A percentile compares a stretch with the other conserved stretches of the same genome.
These are phyloP conservation scores for Cynara cardunculus DNA, from an alignment of 129 eudicot species.

Conservation along the genomic window DNA sequence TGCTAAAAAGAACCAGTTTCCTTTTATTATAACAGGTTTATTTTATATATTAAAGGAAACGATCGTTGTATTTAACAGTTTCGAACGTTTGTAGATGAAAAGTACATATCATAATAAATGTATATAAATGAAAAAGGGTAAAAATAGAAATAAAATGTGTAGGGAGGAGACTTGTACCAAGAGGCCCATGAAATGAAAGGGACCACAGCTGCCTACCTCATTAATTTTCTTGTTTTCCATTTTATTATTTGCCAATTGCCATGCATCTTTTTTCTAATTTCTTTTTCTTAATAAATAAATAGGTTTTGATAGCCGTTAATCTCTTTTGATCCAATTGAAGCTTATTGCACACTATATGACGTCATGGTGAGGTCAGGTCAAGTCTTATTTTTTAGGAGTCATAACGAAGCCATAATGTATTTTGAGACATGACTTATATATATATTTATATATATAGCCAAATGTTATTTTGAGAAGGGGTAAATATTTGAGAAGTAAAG, in stretches of 20 bases:
- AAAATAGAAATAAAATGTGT: not conserved
- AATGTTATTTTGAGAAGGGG: too few species aligned
- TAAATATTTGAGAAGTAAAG: too few species aligned
- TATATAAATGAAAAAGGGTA: not conserved
- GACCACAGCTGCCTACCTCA: conserved; percentile 6
- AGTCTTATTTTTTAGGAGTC: too few species aligned
- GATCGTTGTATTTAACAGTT: not conserved
- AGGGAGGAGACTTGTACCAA: not conserved
- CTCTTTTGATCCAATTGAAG: too few species aligned
- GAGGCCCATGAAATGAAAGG: conserved; percentile 24
- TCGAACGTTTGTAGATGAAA: not conserved
- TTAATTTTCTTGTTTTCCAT: conserved; percentile 10
- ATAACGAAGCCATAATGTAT: too few species aligned
- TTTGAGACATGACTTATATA: too few species aligned
- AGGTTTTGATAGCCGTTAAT: not conserved
- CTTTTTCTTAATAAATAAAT: not conserved
- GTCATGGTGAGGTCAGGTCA: too few species aligned
- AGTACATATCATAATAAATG: too few species aligned
- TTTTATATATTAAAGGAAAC: not conserved
- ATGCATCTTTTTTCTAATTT: not conserved
- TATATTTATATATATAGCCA: too few species aligned
- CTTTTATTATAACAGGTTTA: too few species aligned
- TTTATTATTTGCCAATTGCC: not conserved
- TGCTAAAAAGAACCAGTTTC: not conserved
- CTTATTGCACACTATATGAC: not conserved